Conservation (phyloP, 768 basidiomycete genomes). For the Rhodotorula toruloides region DNA sequence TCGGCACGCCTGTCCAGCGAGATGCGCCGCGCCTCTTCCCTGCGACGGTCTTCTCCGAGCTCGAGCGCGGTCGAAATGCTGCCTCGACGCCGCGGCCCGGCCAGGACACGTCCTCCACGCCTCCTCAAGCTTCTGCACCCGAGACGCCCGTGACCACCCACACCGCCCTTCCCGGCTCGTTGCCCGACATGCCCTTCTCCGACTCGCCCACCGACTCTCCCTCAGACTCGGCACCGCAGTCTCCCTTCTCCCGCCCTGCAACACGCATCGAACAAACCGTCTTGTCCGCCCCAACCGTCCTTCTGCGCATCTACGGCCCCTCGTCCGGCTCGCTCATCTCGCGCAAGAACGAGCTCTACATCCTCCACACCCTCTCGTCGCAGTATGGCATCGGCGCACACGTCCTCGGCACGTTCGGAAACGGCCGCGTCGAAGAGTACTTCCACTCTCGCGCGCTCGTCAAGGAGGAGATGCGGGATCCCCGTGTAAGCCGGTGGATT, state of each 20-base stretch:
- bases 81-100: conserved; percentile 14
- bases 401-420: conserved; percentile 89
- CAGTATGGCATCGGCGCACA: conserved; percentile 81
- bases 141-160: not conserved
- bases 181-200: too few relatives aligned
- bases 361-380: conserved; percentile 82
- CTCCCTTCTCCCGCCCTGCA: conserved; percentile 1
- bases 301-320: conserved; percentile 87
- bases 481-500: conserved; percentile 72
- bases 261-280: conserved; percentile 37
- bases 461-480: conserved; percentile 69
- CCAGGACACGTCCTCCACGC: not conserved
- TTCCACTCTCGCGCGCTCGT: conserved; percentile 81
- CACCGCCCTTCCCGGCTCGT: not conserved
- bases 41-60: conserved; percentile 22
- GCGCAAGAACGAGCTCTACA: conserved; percentile 76
- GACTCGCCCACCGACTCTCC: not conserved
- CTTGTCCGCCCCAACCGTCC: conserved; percentile 54
- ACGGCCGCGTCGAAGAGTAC: conserved; percentile 92
- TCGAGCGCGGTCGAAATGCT: conserved; percentile 24
- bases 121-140: not conserved
- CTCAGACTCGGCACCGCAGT: not conserved
- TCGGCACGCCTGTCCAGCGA: not conserved
- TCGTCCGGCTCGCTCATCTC: conserved; percentile 82
- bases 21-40: conserved; percentile 9